Conservation (phyloP, 371 early-diverging fungal species). For the Parasitella parasitica region DNA sequence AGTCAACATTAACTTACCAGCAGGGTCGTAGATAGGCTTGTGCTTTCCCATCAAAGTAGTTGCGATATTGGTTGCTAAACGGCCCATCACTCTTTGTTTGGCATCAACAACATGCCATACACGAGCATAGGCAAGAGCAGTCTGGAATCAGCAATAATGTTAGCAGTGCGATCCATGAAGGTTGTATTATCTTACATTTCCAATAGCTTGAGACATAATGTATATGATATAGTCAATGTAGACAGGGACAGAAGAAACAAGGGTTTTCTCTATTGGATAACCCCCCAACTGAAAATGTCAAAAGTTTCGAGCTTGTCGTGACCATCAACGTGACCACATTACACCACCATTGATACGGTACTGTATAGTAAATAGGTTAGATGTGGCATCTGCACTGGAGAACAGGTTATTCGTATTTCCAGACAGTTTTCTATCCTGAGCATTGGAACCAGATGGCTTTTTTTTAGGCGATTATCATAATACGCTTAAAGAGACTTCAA, state of each 20-base stretch:
- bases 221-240: not conserved
- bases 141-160: constrained; percentile 46
- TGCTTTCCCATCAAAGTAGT: constrained; percentile 97
- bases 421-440: no score
- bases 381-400: no score
- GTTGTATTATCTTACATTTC: constrained; percentile 52
- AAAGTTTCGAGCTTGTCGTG: not conserved
- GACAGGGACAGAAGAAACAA: constrained; percentile 11
- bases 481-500: no score
- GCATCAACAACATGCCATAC: constrained; percentile 97
- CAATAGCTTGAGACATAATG: constrained; percentile 65
- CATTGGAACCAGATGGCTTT: no score
- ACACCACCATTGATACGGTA: not conserved
- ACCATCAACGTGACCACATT: not conserved
- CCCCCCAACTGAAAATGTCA: not conserved
- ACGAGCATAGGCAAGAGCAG: constrained; percentile 89
- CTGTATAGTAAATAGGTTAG: not conserved
- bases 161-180: not conserved
- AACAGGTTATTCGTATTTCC: no score
- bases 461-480: no score
- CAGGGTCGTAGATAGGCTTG: constrained; percentile 94
- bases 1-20: constrained; percentile 54
- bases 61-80: constrained; percentile 84
- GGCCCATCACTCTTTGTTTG: constrained; percentile 85
- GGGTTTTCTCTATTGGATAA: constrained; percentile 1